Base-by-base conservation (phyloP, 441 rosid species). In the Pelargonium citronellum region DNA sequence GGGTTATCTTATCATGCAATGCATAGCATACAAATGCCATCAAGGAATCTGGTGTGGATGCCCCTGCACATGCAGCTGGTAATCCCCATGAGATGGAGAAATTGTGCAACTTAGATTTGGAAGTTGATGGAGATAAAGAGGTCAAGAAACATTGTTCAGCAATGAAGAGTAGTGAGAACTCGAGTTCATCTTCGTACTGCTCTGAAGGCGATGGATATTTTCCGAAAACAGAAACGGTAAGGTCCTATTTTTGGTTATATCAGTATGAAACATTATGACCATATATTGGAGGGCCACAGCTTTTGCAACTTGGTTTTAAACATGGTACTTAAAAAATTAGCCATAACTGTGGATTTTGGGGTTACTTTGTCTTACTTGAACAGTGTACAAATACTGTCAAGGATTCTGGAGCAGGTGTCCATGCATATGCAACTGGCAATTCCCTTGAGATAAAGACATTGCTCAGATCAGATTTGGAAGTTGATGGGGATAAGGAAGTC, bases 11-110 rank as follows among this genome's bases (percentile, higher is more conserved):
- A 49, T 55, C 53, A 62, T 73, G 64, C 67, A 57, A 62, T 67
- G 73, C 70, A 67, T 79, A 76, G 82, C 60, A 57, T 68, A 58
- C 43, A 68, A 72, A 66, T 73, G 27, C 39, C 64, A 55, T 70
- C 71, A 37, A 77, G 47, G 73, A 66, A 41, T 47, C 73, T 10
- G 66, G 53, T 72, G 60, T 22, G 24, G 64, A 53, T 66, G 53
- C 74, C 71, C 55, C 12, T 34, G 72, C 55, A 44, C 65, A 72
- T 44, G 43, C 66, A 65, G 37, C 67, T 30, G 66, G 41, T 39
- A 4, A 11, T 61, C 37, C 67, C 30, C 64, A 19, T 43, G 69
- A 75, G 19, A 65, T 74, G 66, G 51, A 77, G 44, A 34, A 13
- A 27, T 43, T 71, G 63, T 49, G 78, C 68, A 62, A 70, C 20